Evolutionary conservation across 257 asterid genomes (phyloP).

Genomic region (Echium plantagineum): DNA sequence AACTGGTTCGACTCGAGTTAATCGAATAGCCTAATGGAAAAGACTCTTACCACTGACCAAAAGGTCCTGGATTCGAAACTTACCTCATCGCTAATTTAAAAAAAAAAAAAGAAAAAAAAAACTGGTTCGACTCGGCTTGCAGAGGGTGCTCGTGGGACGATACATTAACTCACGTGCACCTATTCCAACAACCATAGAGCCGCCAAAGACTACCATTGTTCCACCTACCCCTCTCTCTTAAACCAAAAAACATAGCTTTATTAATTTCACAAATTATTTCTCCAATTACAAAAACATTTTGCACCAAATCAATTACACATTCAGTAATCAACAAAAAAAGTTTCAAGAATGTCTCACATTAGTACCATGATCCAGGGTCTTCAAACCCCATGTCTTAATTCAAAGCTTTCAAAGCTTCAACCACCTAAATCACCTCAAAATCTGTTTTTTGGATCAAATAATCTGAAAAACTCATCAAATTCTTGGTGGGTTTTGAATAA

Average conservation of each 20-base stretch:
- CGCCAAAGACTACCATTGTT: too few species aligned
- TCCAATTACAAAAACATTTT: not conserved
- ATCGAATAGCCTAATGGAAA: too few species aligned
- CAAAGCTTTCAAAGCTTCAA: conserved; percentile 20
- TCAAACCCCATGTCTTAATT: conserved; percentile 34
- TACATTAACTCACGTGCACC: too few species aligned
- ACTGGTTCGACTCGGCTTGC: too few species aligned
- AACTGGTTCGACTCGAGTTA: too few species aligned
- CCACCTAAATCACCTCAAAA: conserved; percentile 29
- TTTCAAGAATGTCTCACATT: conserved; percentile 28
- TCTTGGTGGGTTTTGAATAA: conserved; percentile 32
- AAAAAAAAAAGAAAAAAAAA: too few species aligned
- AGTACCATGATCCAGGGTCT: conserved; percentile 41
- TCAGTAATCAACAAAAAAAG: not conserved
- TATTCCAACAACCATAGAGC: too few species aligned
- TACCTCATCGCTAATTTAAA: too few species aligned
- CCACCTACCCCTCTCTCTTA: conserved; percentile 3
- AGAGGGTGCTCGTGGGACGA: too few species aligned
- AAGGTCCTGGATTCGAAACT: too few species aligned
- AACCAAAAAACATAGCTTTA: not conserved
- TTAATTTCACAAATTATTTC: not conserved
- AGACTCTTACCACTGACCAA: too few species aligned
- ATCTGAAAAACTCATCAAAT: conserved; percentile 28
- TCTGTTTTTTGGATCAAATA: conserved; percentile 39
- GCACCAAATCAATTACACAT: not conserved